Base-by-base conservation (phyloP, 139 green algal genomes). In the Chlamydomonas incerta region DNA sequence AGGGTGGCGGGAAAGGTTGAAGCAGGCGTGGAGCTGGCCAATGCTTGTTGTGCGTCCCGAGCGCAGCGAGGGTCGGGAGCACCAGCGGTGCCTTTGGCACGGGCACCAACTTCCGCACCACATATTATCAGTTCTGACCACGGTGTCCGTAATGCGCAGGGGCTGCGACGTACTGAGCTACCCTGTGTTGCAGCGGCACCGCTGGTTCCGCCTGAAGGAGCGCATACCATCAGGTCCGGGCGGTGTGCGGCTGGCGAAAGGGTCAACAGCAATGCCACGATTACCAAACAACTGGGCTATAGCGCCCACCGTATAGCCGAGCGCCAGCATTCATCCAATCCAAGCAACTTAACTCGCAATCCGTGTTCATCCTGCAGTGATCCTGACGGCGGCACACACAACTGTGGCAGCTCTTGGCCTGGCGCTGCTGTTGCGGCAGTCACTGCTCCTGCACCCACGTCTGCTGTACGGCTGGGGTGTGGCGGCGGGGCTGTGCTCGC, bases 191-290 rank as follows among this genome's bases (percentile, higher is more conserved):
- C 80, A 87, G 47, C 58, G 87, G 26, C 81, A 88, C 50, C 63
- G 87, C 4, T 90, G 81, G 55, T 90, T 88, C 81, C 50, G 82
- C 0, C n/a, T 90, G 9, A 85, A 81, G 67, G 58, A 82, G 47
- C 55, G 66, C 1, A 23, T 87, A 17, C 81, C 66, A 11, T 6
- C 29, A 67, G 72, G 86, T 90, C 10, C 0, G 74, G 31, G 8
- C 41, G 41, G 8, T 8, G 41, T 5, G 41, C 41, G 41, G 41
- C 41, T 8, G 41, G 8, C 6, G 8, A 34, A 11, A 23, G 62
- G 21, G 55, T 5, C 6, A 13, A 26, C 6, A 63, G 55, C 55
- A 24, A 10, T 50, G 41, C 41, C 41, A 50, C 41, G 41, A 8
- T 50, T 50, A 13, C 6, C 41, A 50, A 50, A 50, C 41, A n/a